Base-by-base conservation (phyloP, 2,329 filamentous ascomycete species). In the Fusarium sarcochroum region DNA sequence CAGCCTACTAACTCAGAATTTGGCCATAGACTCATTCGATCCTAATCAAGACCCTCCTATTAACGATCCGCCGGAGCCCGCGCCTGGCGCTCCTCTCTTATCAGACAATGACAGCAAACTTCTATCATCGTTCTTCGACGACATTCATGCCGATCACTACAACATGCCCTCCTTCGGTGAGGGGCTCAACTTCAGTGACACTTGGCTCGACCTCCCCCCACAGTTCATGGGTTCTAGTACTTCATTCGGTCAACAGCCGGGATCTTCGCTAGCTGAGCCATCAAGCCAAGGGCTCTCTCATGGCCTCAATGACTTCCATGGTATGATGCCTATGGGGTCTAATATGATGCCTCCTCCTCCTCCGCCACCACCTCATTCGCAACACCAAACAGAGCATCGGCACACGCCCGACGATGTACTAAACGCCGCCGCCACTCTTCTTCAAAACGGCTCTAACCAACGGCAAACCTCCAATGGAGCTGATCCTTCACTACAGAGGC, bases 201-300 rank as follows among this genome's bases (percentile, higher is more conserved):
- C 81, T 56, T 89, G 86, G 87, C 77, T 83, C 46, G 86, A 88
- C 60, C 80, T 91, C 20, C 90, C 89, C 7, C 89, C 89, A 3
- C 84, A 84, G 48, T 89, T 91, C 68, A 86, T 92, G 80, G 89
- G 89, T 50, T 88, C 89, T 14, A 82, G 86, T 2, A 90, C 89
- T 20, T 90, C 88, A 5, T 86, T 87, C 66, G 88, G 89, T 18
- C 84, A 87, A 49, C 85, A 87, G 35, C 79, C 81, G 15, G 73
- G 76, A 37, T 68, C 76, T 8, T 72, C 77, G 17, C 56, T 76
- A 25, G 62, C 63, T 25, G 66, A 75, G 10, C 66, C 76, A 11
- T 42, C 71, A 20, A 46, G 59, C 14, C 73, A 70, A 23, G 73
- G 72, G 21, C 46, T 70, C 17, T 58, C 68, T 42, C 68, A 64